Base-by-base conservation (phyloP, 2,329 filamentous ascomycete species). In the Piedraia hortae region DNA sequence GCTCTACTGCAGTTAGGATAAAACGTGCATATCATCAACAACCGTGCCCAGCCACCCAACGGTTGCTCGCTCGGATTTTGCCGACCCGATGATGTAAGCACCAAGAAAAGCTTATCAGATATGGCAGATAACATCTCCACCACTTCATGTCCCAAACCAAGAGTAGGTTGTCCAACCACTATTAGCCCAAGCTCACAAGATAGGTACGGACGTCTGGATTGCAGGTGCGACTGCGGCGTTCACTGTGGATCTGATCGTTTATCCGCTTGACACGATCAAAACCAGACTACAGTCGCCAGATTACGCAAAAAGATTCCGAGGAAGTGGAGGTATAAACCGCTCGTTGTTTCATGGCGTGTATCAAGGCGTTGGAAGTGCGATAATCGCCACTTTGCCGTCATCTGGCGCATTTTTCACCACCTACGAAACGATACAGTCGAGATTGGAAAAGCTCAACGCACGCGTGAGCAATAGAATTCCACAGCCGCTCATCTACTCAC, bases 201-300 rank as follows among this genome's bases (percentile, higher is more conserved):
- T 11, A 22, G 21, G 33, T 28, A 27, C 30, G 22, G 37, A 40
- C 30, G 38, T 39, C 22, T 39, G 36, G 35, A 34, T 40, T 26
- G 75, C 78, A 20, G 78, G 78, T 25, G 77, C 75, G 24, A 58
- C 72, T 24, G 78, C 78, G 30, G 80, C 77, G 12, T 77, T 89
- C 41, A 69, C 70, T 1, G 71, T 90, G 25, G 77, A 90, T 43
- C 52, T 88, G 21, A 53, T 89, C 9, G 62, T 90, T 16, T 89
- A 85, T 37, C 80, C 78, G 0, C 54, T 90, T 9, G 80, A 90
- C 41, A 91, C 78, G 0, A 53, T 90, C 36, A 90, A 90, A 42
- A 90, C 78, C 5, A 62, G 78, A 6, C 58, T 75, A 21, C 78
- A 89, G 42, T 77, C 69, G 23, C 67, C 65, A 7, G 61, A 78